Conservation (phyloP, 192 early-diverging fungal genomes). For the Coemansia sp. region DNA sequence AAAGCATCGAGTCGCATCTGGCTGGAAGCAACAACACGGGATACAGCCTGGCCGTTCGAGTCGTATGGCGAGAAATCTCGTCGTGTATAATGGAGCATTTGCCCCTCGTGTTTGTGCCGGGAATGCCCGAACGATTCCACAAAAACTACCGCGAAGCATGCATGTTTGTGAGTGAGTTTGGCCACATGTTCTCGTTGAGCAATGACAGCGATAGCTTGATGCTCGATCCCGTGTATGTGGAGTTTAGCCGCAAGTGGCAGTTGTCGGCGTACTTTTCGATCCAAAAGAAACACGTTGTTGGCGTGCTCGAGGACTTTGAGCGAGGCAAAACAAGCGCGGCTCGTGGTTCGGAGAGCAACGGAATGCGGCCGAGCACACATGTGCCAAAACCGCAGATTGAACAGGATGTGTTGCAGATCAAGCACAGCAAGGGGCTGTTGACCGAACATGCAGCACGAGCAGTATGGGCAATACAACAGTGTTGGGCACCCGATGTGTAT, state of each 20-base stretch:
- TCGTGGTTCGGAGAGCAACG: background rate
- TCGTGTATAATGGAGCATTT: constrained; percentile 11
- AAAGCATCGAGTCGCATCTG: constrained; percentile 13
- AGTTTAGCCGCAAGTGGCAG: constrained; percentile 51
- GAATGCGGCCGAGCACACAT: background rate
- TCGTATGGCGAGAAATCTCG: constrained; percentile 39
- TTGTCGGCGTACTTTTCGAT: constrained; percentile 46
- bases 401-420: constrained; percentile 4
- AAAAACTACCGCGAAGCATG: constrained; percentile 29
- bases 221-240: constrained; percentile 14
- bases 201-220: background rate
- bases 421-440: constrained; percentile 4
- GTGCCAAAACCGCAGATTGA: background rate
- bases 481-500: constrained; percentile 35
- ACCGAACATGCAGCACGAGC: constrained; percentile 22
- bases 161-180: constrained; percentile 24
- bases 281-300: constrained; percentile 28
- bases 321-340: background rate
- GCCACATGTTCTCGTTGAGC: constrained; percentile 9
- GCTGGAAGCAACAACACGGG: background rate
- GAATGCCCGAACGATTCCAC: constrained; percentile 41
- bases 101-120: constrained; percentile 50
- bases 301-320: constrained; percentile 11
- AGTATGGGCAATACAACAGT: constrained; percentile 22
- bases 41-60: constrained; percentile 18